Evolutionary conservation across 2,329 filamentous ascomycete species (phyloP).

Genomic region (Penicillium nordicum): DNA sequence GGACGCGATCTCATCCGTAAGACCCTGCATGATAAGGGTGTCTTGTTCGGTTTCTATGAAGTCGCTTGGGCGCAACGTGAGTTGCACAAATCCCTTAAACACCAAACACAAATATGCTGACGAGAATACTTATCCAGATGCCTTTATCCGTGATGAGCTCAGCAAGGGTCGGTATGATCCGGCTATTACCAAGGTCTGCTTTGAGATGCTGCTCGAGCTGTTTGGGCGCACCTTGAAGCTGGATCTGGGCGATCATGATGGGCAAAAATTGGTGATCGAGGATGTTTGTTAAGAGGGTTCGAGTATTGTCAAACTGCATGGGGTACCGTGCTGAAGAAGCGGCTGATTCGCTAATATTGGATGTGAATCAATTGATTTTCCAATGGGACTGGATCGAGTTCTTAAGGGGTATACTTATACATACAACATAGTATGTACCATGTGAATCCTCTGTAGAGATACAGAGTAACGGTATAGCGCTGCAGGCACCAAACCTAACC

Average conservation of each 20-base stretch:
- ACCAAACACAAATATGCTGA: constrained; percentile 1
- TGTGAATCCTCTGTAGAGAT: neutral
- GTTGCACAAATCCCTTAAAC: constrained; percentile 26
- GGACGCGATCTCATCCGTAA: constrained; percentile 80
- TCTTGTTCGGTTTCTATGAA: constrained; percentile 79
- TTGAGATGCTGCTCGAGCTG: constrained; percentile 82
- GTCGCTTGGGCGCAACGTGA: constrained; percentile 83
- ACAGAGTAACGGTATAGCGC: neutral
- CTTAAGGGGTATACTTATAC: neutral
- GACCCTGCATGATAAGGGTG: constrained; percentile 72
- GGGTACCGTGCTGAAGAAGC: neutral
- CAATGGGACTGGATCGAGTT: neutral
- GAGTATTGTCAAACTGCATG: neutral
- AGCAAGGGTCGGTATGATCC: constrained; percentile 94
- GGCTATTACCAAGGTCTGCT: constrained; percentile 80
- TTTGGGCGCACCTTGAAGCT: constrained; percentile 75
- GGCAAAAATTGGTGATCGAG: constrained; percentile 60
- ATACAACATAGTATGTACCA: neutral
- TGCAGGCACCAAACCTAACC: neutral
- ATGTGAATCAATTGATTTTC: neutral
- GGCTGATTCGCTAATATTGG: neutral
- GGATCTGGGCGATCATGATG: constrained; percentile 69
- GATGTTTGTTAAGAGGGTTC: constrained; percentile 60
- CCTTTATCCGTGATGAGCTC: constrained; percentile 88
- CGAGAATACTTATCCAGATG: constrained; percentile 51